Percentiles rank a stretch among this genome's conserved stretches.
phyloP scores from a whole-genome alignment of 257 asterid genomes.

The Henckelia pumila region DNA sequence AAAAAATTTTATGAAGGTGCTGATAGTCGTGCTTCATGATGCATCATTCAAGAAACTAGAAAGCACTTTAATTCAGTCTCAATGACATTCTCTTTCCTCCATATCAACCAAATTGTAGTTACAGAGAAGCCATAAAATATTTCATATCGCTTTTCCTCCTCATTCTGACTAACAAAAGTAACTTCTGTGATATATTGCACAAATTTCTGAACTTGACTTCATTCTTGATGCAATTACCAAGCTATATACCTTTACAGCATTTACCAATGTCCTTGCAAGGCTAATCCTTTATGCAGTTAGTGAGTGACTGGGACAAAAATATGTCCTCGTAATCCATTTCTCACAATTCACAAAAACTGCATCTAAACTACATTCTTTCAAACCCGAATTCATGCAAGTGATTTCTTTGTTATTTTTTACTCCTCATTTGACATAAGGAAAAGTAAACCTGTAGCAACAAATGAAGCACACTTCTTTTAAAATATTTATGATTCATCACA shows the following conservation, averaged over 20 bases:
- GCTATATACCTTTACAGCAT: background rate
- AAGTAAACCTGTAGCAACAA: background rate
- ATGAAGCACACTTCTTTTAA: background rate
- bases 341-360: background rate
- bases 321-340: background rate
- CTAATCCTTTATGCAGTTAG: background rate
- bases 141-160: background rate
- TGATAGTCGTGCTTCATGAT: background rate
- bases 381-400: background rate
- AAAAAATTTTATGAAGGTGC: background rate
- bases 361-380: background rate
- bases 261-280: background rate
- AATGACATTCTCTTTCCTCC: too few relatives aligned
- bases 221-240: background rate
- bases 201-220: background rate
- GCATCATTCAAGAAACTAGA: too few relatives aligned
- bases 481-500: background rate
- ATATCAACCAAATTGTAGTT: background rate
- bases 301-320: background rate
- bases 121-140: too few relatives aligned
- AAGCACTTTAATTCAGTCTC: too few relatives aligned
- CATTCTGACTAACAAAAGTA: background rate
- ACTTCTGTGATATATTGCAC: background rate
- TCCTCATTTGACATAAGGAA: background rate
- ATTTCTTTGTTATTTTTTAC: background rate